A percentile compares a stretch with the other conserved stretches of the same genome.
Evolutionary conservation across 2,329 filamentous ascomycete genomes (phyloP).

Genomic region (Colletotrichum graminicola): DNA sequence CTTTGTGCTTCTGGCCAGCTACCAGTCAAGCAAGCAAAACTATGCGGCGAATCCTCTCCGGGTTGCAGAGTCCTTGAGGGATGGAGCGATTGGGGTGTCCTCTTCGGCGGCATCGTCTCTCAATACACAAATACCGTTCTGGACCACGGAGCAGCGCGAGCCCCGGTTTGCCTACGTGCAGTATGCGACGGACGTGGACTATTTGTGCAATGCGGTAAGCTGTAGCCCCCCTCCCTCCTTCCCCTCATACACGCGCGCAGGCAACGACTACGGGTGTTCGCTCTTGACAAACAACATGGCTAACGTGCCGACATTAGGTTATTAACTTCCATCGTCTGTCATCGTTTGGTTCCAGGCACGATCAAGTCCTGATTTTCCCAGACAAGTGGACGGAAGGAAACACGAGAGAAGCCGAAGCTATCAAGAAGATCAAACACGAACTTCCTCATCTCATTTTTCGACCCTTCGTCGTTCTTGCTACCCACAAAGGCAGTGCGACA

Average conservation of each 20-base stretch:
- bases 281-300: neutral
- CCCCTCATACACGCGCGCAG: no score
- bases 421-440: constrained; percentile 11
- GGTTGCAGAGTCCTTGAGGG: neutral
- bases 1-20: constrained; percentile 20
- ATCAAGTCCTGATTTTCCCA: constrained; percentile 62
- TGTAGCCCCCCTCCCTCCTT: no score
- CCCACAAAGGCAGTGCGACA: constrained; percentile 52
- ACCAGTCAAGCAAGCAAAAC: constrained; percentile 10
- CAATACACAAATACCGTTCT: neutral
- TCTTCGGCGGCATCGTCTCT: neutral
- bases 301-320: constrained; percentile 44
- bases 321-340: constrained; percentile 63
- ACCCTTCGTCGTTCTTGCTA: constrained; percentile 28
- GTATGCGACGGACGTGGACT: constrained; percentile 62
- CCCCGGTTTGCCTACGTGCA: constrained; percentile 60
- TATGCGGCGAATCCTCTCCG: neutral
- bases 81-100: neutral
- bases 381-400: constrained; percentile 28
- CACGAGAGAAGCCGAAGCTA: constrained; percentile 22
- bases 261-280: neutral
- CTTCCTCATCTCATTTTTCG: constrained; percentile 25
- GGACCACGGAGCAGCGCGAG: constrained; percentile 2
- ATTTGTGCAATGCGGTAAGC: constrained; percentile 59
- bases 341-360: constrained; percentile 57